Evolutionary conservation across 257 asterid genomes (phyloP).

Genomic region (Lycium barbarum): DNA sequence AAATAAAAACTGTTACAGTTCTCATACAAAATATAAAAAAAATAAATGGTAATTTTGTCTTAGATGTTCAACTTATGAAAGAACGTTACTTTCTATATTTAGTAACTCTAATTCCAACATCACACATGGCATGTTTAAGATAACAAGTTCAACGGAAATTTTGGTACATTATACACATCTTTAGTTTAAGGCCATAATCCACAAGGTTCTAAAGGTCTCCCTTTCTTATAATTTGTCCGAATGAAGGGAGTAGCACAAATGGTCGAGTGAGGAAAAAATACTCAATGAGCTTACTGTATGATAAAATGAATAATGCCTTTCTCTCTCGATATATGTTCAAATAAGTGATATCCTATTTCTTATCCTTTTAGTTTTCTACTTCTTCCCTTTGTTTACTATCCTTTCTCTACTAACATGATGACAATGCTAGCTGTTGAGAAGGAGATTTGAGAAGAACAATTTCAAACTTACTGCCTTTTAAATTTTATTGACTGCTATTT

Average conservation of each 20-base stretch:
- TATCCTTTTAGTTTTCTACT: background rate
- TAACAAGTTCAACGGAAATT: background rate
- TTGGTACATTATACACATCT: background rate
- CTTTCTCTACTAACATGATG: background rate
- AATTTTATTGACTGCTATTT: background rate
- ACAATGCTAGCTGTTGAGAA: background rate
- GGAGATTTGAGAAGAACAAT: background rate
- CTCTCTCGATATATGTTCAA: background rate
- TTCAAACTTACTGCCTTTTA: background rate
- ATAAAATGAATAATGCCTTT: background rate
- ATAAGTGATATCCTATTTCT: background rate
- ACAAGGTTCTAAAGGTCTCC: background rate
- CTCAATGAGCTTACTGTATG: background rate
- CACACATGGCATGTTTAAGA: background rate
- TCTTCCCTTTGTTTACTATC: background rate
- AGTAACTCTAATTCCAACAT: background rate
- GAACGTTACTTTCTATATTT: background rate
- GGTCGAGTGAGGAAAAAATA: background rate
- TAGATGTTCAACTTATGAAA: background rate
- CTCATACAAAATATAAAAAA: background rate
- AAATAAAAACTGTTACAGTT: background rate
- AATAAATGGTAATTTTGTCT: background rate
- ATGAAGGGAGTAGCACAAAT: background rate
- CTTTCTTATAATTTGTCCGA: background rate
- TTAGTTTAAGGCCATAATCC: no score